phyloP scores from a whole-genome alignment of 2,329 filamentous ascomycete genomes.

The Botrytis hyacinthi region DNA sequence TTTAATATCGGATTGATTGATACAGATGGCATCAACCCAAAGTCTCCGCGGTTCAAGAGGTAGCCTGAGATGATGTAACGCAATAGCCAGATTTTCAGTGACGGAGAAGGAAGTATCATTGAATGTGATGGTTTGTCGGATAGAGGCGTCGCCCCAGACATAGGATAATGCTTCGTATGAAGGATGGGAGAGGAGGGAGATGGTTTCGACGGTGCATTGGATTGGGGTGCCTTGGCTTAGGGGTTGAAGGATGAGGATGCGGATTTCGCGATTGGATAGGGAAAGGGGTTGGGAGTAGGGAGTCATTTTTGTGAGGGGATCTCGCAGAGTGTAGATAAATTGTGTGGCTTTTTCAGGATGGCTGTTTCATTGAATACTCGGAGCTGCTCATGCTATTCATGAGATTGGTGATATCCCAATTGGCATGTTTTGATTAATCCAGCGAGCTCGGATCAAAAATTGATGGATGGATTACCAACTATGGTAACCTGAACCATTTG shows the following conservation, averaged over 20 bases:
- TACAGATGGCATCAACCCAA: constrained; percentile 25
- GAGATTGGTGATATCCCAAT: background rate
- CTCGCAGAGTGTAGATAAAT: background rate
- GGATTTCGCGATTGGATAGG: background rate
- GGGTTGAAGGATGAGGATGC: background rate
- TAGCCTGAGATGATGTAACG: constrained; percentile 14
- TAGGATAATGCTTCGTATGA: constrained; percentile 23
- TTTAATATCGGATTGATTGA: constrained; percentile 26
- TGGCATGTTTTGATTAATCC: background rate
- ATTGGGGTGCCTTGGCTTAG: background rate
- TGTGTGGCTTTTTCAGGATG: background rate
- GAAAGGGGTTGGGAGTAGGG: background rate
- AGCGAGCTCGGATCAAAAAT: background rate
- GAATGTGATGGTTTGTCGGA: constrained; percentile 11
- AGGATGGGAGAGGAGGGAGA: constrained; percentile 10
- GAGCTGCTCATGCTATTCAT: background rate
- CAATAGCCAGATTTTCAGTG: constrained; percentile 17
- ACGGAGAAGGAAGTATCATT: constrained; percentile 5
- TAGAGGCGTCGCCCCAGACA: constrained; percentile 10
- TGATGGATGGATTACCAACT: constrained; percentile 5
- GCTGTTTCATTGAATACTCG: background rate
- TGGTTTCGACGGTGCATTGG: constrained; percentile 9
- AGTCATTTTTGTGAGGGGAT: background rate
- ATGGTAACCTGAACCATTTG: background rate
- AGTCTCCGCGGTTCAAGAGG: constrained; percentile 2